Evolutionary conservation across 2,329 filamentous ascomycete species (phyloP).

Genomic region (Trichoderma gracile): DNA sequence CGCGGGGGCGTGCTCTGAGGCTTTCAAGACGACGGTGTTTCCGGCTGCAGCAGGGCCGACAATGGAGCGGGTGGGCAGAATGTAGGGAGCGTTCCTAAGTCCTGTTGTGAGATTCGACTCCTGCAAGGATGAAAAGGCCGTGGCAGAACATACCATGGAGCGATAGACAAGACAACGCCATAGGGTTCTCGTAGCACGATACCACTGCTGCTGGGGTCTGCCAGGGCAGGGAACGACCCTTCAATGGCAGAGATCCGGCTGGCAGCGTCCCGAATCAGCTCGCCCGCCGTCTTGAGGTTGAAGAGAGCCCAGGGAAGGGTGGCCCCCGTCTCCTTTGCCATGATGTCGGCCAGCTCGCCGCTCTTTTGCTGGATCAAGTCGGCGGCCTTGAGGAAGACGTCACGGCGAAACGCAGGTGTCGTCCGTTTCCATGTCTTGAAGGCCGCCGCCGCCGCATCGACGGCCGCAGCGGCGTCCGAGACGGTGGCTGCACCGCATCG

Average conservation of each 20-base stretch:
- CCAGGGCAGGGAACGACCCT: conserved; percentile 41
- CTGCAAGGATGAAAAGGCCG: neutral
- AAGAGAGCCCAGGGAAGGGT: conserved; percentile 44
- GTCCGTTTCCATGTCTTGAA: conserved; percentile 69
- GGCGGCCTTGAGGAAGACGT: conserved; percentile 69
- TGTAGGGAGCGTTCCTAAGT: conserved; percentile 57
- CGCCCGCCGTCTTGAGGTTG: conserved; percentile 41
- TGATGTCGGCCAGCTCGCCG: conserved; percentile 61
- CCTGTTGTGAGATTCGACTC: neutral
- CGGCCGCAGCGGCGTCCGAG: conserved; percentile 55
- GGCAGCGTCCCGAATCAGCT: conserved; percentile 47
- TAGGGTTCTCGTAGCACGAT: conserved; percentile 74
- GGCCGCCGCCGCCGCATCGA: conserved; percentile 61
- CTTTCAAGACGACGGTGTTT: conserved; percentile 76
- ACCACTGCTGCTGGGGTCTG: conserved; percentile 45
- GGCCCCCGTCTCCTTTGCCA: conserved; percentile 53
- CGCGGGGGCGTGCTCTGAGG: conserved; percentile 66
- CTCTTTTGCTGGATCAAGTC: conserved; percentile 61
- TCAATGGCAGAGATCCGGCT: conserved; percentile 44
- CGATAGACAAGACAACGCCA: conserved; percentile 76
- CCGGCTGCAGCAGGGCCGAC: conserved; percentile 70
- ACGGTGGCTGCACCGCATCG: conserved; percentile 59
- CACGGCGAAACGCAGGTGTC: conserved; percentile 61
- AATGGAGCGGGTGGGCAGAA: conserved; percentile 56
- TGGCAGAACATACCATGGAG: conserved; percentile 65